These are phyloP conservation scores for Juglanconis oblonga DNA, from an alignment of 2,329 filamentous ascomycete species.

Conservation along the genomic window DNA sequence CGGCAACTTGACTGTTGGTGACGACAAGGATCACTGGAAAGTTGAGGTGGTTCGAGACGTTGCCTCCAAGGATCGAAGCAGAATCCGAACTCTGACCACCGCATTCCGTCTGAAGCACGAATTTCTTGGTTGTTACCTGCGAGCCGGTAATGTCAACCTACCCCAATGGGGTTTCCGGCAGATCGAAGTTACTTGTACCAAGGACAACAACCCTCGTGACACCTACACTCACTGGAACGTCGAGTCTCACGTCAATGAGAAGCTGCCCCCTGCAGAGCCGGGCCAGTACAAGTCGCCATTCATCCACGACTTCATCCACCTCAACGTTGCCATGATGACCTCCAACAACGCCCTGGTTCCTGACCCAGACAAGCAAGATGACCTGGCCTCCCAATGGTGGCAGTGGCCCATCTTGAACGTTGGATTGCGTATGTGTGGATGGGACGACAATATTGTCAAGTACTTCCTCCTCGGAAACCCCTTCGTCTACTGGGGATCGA, in stretches of 20 bases:
- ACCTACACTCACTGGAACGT: constrained; percentile 99
- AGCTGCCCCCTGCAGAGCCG: constrained; percentile 82
- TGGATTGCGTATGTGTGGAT: constrained; percentile 96
- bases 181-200: constrained; percentile 94
- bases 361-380: constrained; percentile 98
- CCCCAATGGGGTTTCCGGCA: constrained; percentile 99
- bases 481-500: constrained; percentile 92
- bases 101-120: constrained; percentile 85
- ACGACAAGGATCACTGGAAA: constrained; percentile 97
- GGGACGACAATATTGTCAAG: constrained; percentile 93
- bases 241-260: constrained; percentile 91
- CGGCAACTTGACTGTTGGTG: constrained; percentile 90
- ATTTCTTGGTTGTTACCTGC: constrained; percentile 84
- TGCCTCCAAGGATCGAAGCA: constrained; percentile 79
- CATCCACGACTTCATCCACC: constrained; percentile 93
- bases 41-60: constrained; percentile 90
- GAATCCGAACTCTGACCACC: constrained; percentile 86
- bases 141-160: constrained; percentile 91
- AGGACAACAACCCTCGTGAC: constrained; percentile 87
- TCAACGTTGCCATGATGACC: constrained; percentile 99
- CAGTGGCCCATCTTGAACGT: constrained; percentile 97
- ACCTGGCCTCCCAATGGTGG: constrained; percentile 95
- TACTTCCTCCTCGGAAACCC: constrained; percentile 99
- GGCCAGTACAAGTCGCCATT: constrained; percentile 96
- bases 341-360: constrained; percentile 98